Evolutionary conservation across 257 asterid species (phyloP).

Genomic region (Knoxia roxburghii): DNA sequence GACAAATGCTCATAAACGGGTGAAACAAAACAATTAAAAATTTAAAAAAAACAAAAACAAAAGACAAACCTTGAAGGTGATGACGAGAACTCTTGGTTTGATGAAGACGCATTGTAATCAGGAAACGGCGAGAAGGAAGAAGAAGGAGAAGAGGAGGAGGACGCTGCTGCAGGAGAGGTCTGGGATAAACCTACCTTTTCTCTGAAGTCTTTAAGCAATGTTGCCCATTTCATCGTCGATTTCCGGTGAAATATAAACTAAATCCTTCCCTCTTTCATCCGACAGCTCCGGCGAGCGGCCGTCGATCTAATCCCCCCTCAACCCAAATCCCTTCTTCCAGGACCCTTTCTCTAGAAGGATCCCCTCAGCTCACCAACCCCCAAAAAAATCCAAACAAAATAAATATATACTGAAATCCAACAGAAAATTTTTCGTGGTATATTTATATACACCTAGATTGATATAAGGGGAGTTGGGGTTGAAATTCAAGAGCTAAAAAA

Average conservation of each 20-base stretch:
- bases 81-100: constrained; percentile 51
- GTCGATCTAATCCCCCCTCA: constrained; percentile 37
- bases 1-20: no score
- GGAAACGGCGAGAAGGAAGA: constrained; percentile 47
- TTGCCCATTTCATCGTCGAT: constrained; percentile 95
- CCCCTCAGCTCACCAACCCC: constrained; percentile 43
- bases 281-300: constrained; percentile 30
- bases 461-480: not conserved
- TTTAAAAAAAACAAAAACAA: not conserved
- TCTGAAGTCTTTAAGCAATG: constrained; percentile 96
- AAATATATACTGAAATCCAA: not conserved
- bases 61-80: constrained; percentile 62
- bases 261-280: constrained; percentile 55
- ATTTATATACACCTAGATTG: not conserved
- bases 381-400: not conserved
- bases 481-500: not conserved
- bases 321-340: constrained; percentile 32
- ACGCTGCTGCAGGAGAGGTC: constrained; percentile 48
- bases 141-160: constrained; percentile 38
- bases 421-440: not conserved
- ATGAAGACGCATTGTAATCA: constrained; percentile 43
- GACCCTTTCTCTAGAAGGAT: constrained; percentile 35
- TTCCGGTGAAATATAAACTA: constrained; percentile 45
- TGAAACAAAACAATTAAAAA: not conserved
- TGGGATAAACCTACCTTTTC: constrained; percentile 89